Evolutionary conservation across 768 basidiomycete species (phyloP).

Genomic region (Mycena venus): DNA sequence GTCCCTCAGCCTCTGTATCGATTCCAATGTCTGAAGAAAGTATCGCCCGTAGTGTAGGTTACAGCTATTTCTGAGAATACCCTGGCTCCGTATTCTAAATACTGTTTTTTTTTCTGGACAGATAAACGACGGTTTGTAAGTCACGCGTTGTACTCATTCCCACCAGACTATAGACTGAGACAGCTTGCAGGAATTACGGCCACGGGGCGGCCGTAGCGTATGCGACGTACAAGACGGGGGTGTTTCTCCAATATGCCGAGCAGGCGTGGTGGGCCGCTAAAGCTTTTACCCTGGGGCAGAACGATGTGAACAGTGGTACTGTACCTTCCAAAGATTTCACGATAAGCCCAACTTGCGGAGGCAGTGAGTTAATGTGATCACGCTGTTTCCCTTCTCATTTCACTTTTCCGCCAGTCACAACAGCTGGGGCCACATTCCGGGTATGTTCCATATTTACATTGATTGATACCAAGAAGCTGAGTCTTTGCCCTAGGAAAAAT

Average conservation of each 20-base stretch:
- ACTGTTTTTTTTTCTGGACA: background rate
- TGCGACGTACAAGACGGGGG: background rate
- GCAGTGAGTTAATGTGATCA: background rate
- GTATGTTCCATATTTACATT: background rate
- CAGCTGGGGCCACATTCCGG: background rate
- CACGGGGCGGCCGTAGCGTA: background rate
- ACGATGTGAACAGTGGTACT: background rate
- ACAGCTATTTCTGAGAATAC: background rate
- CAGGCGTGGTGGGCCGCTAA: constrained; percentile 3
- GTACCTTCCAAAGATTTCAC: background rate
- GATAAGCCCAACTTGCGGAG: background rate
- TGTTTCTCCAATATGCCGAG: background rate
- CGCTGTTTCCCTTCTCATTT: background rate
- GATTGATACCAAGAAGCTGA: background rate
- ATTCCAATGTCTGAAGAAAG: too few species aligned
- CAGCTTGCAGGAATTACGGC: background rate
- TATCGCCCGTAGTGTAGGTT: background rate
- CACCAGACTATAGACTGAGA: background rate
- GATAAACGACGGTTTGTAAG: background rate
- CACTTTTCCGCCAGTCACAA: background rate
- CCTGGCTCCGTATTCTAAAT: background rate
- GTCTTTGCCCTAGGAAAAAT: background rate
- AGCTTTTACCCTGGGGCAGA: background rate
- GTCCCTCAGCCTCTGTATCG: too few species aligned
- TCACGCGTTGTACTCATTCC: background rate